phyloP scores from a whole-genome alignment of 75 land plant species.

The Pinus tabuliformis region DNA sequence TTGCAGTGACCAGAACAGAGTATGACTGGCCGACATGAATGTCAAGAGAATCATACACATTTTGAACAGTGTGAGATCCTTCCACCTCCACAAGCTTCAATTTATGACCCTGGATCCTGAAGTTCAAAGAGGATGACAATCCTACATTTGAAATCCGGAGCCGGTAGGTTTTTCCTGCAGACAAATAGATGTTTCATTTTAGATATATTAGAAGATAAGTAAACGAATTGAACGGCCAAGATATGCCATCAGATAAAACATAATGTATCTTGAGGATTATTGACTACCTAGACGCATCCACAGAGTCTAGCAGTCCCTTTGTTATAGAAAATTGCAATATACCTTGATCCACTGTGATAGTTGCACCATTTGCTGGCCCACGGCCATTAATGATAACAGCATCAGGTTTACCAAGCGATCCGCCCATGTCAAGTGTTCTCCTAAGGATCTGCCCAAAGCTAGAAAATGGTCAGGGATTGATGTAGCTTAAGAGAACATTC shows the following conservation, averaged over 20 bases:
- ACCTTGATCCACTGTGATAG: conserved; percentile 43
- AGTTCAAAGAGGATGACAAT: conserved; percentile 61
- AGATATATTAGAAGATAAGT: no score
- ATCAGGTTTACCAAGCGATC: conserved; percentile 37
- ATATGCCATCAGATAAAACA: no score
- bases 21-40: conserved; percentile 87
- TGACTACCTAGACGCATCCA: no score
- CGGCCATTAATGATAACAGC: conserved; percentile 59
- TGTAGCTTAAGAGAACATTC: no score
- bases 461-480: no score
- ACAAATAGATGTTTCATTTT: no score
- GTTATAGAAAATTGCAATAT: no score
- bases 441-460: conserved; percentile 25
- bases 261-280: no score
- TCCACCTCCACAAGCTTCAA: conserved; percentile 83
- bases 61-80: conserved; percentile 83
- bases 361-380: conserved; percentile 24
- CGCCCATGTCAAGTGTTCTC: conserved; percentile 33
- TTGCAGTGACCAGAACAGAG: conserved; percentile 77
- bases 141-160: conserved; percentile 91
- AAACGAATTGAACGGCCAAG: no score
- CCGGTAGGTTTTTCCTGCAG: conserved; percentile 59
- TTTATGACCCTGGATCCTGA: conserved; percentile 83
- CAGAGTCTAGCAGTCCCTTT: no score
- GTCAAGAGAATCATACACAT: conserved; percentile 63